Conservation (phyloP, 768 basidiomycete species). For the Agrocybe pediades region DNA sequence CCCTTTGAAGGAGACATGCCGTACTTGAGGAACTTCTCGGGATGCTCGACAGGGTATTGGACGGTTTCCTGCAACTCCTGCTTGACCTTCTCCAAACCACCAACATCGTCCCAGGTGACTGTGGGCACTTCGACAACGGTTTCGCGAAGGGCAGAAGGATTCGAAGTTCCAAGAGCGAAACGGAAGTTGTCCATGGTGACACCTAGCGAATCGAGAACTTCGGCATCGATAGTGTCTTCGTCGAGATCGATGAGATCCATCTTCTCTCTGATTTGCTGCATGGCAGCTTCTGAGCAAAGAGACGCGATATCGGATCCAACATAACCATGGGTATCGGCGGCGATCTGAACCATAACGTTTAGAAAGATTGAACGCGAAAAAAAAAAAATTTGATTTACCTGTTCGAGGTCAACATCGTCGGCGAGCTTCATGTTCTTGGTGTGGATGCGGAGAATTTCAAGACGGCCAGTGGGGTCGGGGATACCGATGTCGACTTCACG, state of each 20-base stretch:
- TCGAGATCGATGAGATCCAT: constrained; percentile 97
- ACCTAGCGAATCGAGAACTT: constrained; percentile 97
- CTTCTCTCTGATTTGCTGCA: constrained; percentile 99
- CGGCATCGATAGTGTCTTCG: constrained; percentile 98
- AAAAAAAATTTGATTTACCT: constrained; percentile 44
- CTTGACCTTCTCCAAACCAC: constrained; percentile 99
- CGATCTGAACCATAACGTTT: constrained; percentile 59
- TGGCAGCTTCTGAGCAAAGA: constrained; percentile 97
- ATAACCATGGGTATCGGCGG: constrained; percentile 98
- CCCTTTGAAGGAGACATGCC: constrained; percentile 99
- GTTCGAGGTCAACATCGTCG: constrained; percentile 97
- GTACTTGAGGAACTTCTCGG: constrained; percentile 99
- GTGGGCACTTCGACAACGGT: constrained; percentile 99
- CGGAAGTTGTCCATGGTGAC: constrained; percentile 99
- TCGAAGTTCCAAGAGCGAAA: constrained; percentile 95
- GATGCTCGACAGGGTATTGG: constrained; percentile 99
- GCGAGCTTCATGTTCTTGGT: constrained; percentile 99
- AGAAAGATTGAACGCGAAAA: not conserved
- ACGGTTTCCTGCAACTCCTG: constrained; percentile 98
- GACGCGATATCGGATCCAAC: constrained; percentile 98
- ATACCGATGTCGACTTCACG: constrained; percentile 99
- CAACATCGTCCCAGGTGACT: constrained; percentile 98
- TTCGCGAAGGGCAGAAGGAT: constrained; percentile 98
- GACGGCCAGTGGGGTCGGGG: constrained; percentile 97
- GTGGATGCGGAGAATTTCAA: constrained; percentile 98